Evolutionary conservation across 1,139 yeast genomes (phyloP), one percentile per base, ranked within the genome.

Genomic region (Blastobotrys aristatus): DNA sequence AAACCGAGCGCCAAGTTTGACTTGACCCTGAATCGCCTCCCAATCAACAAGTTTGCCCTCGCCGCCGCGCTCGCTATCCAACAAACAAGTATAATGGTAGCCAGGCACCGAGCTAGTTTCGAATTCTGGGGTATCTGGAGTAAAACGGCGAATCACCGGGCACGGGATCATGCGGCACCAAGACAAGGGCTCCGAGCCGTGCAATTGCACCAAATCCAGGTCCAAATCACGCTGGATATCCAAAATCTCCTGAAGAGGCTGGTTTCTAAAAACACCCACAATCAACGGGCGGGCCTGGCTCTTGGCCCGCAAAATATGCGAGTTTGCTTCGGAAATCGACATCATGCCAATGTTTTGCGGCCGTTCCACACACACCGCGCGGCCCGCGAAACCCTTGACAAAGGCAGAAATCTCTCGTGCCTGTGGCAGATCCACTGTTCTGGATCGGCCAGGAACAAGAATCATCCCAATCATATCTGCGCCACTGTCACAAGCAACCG

Each of bases 221-320:
- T 71, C 69, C 22, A 82, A 66, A 8, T 73, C 74, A 1, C 68
- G 60, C 5, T 80, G 79, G 1, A 74, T 60, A 8, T 58, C 52
- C 32, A 73, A 64, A 0, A 90, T 84, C 17, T 83, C 84, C 2
- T 77, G 81, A 1, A 83, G 59, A 0, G 82, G 61, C 64, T 90
- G 97, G 64, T 92, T 88, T 52, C 92, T 73, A 67, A 92, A 89
- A 2, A 92, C 98, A 0, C 97, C 98, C 2, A 89, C 97, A 2
- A 85, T 65, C 56, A 72, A 76, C 0, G 96, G 96, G 0, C 90
- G 86, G 50, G 76, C 71, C 6, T 48, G 34, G 2, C 61, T 45
- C 21, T 38, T 40, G 13, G 52, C 50, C 4, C 55, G 48, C 14
- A 59, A 38, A 4, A 52, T 40, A 10, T 53, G 50, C n/a, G 55